phyloP scores from a whole-genome alignment of 768 basidiomycete species.

The Panellus pusillus region DNA sequence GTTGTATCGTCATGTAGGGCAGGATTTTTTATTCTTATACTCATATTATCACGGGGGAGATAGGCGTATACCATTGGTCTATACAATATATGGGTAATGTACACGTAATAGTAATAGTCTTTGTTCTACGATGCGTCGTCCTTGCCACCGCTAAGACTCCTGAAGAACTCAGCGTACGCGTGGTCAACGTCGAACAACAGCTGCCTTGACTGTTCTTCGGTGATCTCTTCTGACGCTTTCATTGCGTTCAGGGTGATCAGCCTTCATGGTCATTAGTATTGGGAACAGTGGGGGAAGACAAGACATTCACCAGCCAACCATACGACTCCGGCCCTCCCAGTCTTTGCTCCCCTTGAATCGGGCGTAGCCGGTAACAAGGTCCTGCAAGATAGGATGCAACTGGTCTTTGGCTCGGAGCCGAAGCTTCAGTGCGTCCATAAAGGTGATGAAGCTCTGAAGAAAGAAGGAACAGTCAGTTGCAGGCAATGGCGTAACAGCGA shows the following conservation, averaged over 20 bases:
- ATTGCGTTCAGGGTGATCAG: conserved; percentile 95
- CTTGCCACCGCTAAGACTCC: conserved; percentile 57
- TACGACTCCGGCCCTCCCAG: conserved; percentile 93
- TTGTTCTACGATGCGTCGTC: conserved; percentile 28
- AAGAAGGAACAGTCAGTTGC: neutral
- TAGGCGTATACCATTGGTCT: neutral
- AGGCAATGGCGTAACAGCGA: neutral
- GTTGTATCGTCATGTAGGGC: conserved; percentile 44
- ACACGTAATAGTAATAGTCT: neutral
- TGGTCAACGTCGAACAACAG: conserved; percentile 96
- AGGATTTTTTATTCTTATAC: neutral
- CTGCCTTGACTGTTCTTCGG: conserved; percentile 94
- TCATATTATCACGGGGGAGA: neutral
- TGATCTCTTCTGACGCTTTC: conserved; percentile 95
- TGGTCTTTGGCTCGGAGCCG: conserved; percentile 96
- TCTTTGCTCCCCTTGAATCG: conserved; percentile 93
- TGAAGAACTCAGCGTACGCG: conserved; percentile 92
- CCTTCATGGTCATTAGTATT: conserved; percentile 44
- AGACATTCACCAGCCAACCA: conserved; percentile 80
- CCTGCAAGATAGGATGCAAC: conserved; percentile 90
- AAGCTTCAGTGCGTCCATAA: conserved; percentile 96
- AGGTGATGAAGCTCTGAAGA: conserved; percentile 89
- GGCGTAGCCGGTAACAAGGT: conserved; percentile 92
- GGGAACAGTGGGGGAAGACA: neutral
- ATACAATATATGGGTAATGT: conserved; percentile 5